A percentile compares a stretch with the other conserved stretches of the same genome.
These are phyloP conservation scores for Hippophae tibetana DNA, from an alignment of 306 rosid species.

Conservation along the genomic window DNA sequence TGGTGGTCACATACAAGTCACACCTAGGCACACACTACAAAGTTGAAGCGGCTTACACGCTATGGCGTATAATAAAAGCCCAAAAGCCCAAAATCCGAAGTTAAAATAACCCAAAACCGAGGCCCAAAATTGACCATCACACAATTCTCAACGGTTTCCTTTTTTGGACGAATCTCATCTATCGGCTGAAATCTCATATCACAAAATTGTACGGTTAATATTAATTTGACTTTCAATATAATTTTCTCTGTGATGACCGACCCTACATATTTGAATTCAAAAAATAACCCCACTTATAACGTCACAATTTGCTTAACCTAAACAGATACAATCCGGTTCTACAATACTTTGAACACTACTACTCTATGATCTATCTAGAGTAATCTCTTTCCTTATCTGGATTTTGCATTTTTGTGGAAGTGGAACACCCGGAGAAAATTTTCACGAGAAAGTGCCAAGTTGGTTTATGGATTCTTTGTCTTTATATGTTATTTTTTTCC, in stretches of 20 bases:
- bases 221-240: background rate
- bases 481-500: background rate
- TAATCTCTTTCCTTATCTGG: constrained; percentile 5
- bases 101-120: constrained; percentile 7
- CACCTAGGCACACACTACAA: too few relatives aligned
- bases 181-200: background rate
- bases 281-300: constrained; percentile 25
- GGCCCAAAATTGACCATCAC: constrained; percentile 4
- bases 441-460: constrained; percentile 16
- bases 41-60: too few relatives aligned
- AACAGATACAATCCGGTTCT: constrained; percentile 1
- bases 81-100: background rate
- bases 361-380: background rate
- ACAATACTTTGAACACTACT: background rate
- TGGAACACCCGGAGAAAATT: constrained; percentile 1
- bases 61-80: background rate
- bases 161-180: constrained; percentile 1
- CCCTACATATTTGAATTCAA: constrained; percentile 49
- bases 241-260: constrained; percentile 12
- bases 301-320: constrained; percentile 29
- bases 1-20: too few relatives aligned
- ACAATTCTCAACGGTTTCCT: constrained; percentile 1
- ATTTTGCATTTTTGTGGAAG: background rate
- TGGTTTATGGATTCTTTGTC: constrained; percentile 7
- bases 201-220: background rate